These are phyloP conservation scores for Penicillium arizonense DNA, from an alignment of 495 filamentous ascomycete species.

Conservation along the genomic window DNA sequence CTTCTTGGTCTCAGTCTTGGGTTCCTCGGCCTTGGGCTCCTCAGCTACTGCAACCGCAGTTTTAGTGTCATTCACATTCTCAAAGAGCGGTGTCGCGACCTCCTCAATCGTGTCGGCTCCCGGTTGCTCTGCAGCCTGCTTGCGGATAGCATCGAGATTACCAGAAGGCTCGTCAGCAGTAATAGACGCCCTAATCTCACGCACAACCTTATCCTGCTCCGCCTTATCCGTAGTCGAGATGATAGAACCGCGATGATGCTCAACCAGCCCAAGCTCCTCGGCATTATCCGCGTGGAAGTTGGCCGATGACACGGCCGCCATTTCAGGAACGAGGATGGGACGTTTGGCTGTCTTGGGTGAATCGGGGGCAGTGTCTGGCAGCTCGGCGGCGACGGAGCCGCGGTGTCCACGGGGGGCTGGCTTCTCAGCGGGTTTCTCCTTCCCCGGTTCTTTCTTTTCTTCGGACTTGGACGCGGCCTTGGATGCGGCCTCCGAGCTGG, in stretches of 20 bases:
- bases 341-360: constrained; percentile 28
- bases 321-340: constrained; percentile 38
- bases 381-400: constrained; percentile 33
- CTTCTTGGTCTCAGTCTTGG: constrained; percentile 3
- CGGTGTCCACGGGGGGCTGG: constrained; percentile 10
- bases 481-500: constrained; percentile 68
- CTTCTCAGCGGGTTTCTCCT: constrained; percentile 13
- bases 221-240: constrained; percentile 35
- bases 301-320: constrained; percentile 43
- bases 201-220: constrained; percentile 37
- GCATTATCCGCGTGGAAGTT: constrained; percentile 45
- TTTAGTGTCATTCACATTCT: constrained; percentile 10
- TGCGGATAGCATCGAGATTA: constrained; percentile 22
- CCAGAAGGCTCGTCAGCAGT: constrained; percentile 21
- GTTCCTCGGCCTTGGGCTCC: background rate
- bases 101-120: constrained; percentile 23
- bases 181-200: constrained; percentile 41
- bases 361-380: constrained; percentile 30
- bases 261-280: constrained; percentile 37
- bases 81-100: constrained; percentile 6
- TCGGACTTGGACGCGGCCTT: constrained; percentile 48
- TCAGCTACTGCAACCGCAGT: constrained; percentile 5
- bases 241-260: constrained; percentile 45
- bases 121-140: constrained; percentile 24
- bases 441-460: constrained; percentile 16